Percentiles rank a stretch among this genome's conserved stretches.
phyloP scores from a whole-genome alignment of 352 stramenopile genomes.

The Thalassiosira mediterranea region DNA sequence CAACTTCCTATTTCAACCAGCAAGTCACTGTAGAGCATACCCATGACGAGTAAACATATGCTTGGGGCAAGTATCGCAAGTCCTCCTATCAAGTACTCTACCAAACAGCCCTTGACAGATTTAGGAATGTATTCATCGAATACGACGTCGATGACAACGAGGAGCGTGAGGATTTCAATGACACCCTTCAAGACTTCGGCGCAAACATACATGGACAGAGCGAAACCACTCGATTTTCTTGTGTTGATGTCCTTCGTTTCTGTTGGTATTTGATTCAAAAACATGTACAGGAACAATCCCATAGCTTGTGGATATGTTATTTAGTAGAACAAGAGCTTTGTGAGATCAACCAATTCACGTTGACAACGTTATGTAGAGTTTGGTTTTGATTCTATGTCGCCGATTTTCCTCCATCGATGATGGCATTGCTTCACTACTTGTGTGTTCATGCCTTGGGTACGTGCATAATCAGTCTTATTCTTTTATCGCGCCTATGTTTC shows the following conservation, averaged over 20 bases:
- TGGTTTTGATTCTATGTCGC: no score
- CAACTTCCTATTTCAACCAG: no score
- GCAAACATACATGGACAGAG: slow-evolving; percentile 7
- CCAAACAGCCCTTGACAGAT: background rate
- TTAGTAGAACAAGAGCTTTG: no score
- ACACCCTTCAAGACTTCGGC: slow-evolving; percentile 1
- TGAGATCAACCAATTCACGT: no score
- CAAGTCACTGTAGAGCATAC: slow-evolving; percentile 9
- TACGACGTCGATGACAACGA: slow-evolving; percentile 14
- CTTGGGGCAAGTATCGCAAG: background rate
- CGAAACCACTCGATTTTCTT: slow-evolving; percentile 4
- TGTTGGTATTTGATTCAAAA: slow-evolving; percentile 14
- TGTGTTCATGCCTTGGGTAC: no score
- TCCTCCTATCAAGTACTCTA: slow-evolving; percentile 12
- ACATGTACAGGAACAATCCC: slow-evolving; percentile 18
- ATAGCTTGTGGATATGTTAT: no score
- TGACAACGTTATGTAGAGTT: no score
- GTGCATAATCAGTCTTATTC: no score
- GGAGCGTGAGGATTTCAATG: slow-evolving; percentile 4
- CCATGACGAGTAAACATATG: slow-evolving; percentile 7
- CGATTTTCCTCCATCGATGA: no score
- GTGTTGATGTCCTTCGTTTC: slow-evolving; percentile 7
- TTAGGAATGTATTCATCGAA: background rate
- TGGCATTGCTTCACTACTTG: no score
- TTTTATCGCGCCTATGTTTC: no score